Evolutionary conservation across 768 basidiomycete species (phyloP), one percentile per base, ranked within the genome.

Genomic region (Cystobasidium onofrii): DNA sequence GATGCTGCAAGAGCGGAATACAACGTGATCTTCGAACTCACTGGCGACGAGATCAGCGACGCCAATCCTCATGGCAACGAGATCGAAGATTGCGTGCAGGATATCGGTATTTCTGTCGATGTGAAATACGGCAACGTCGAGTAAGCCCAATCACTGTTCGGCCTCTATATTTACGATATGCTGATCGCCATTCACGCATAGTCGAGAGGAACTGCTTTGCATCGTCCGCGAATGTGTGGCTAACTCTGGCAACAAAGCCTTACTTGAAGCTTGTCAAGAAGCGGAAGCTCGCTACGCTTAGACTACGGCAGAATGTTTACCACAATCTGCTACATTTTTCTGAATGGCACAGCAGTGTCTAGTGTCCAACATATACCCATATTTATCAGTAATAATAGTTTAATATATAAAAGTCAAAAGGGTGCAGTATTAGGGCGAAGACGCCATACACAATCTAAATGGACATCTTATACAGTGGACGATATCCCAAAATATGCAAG

Each of bases 251-350:
- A 27, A 46, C 12, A 61, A 61, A 3, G 74, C 69, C 7, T 36
- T 76, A 12, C 43, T 76, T 13, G 69, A 75, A 33, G 76, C 76
- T 17, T 76, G 76, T 70, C 61, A 75, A 18, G 44, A 76, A 44
- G 70, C 74, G 3, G 76, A 76, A 64, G 27, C 46, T 27, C 43
- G 54, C 29, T 75, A 62, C 31, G 27, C 66, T n/a, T 74, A 50
- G 72, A n/a, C n/a, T n/a, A n/a, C n/a, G n/a, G n/a, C n/a, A n/a
- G n/a, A n/a, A n/a, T n/a, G n/a, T n/a, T n/a, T n/a, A n/a, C n/a
- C n/a, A n/a, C n/a, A n/a, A n/a, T n/a, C n/a, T n/a, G n/a, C n/a
- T n/a, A n/a, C n/a, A n/a, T n/a, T n/a, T n/a, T n/a, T n/a, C n/a
- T n/a, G n/a, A n/a, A n/a, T n/a, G n/a, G n/a, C n/a, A n/a, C n/a